Base-by-base conservation (phyloP, 2,329 filamentous ascomycete species). In the Diaporthe amygdali region DNA sequence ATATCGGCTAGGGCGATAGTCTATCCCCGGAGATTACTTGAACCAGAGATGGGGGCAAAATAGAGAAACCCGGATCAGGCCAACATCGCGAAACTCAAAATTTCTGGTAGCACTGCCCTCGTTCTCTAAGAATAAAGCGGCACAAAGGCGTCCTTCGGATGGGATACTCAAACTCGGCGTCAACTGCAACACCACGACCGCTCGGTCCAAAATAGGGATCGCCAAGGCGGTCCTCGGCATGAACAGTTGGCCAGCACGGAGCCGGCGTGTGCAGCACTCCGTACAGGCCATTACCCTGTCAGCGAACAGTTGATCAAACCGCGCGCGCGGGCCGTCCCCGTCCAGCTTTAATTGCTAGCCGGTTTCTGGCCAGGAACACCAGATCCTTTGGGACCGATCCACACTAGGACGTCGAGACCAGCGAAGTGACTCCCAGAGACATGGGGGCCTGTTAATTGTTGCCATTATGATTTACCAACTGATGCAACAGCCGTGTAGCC, bases 1-100 rank as follows among this genome's bases (percentile, higher is more conserved):
- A 71, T 72, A 67, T 72, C 68, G 63, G 70, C 70, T 72, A 51
- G 68, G 47, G 70, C 63, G 68, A 72, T 72, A 66, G 70, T 70
- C 37, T 68, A 54, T 39, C 66, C 46, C 56, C 71, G 71, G 71
- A 73, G 66, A 73, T 73, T 73, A 66, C 69, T 56, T 68, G 64
- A 71, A 71, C 67, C 71, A 71, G 30, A 66, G 55, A 59, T 49
- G 25, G 25, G 3, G 37, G 56, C n/a, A 47, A n/a, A 61, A 34
- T 49, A 46, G 30, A 49, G 17, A 51, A 52, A 52, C 68, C 71
- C 59, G 56, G 69, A 66, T 61, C 39, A 66, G 64, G 66, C 30
- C 67, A 73, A 63, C 52, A 55, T 66, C 71, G 71, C 71, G 71
- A 73, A 69, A 71, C 56, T 66, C 56, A 71, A 52, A 54, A 27